Evolutionary conservation across 2,329 filamentous ascomycete species (phyloP).

Genomic region (Ustilaginoidea virens): DNA sequence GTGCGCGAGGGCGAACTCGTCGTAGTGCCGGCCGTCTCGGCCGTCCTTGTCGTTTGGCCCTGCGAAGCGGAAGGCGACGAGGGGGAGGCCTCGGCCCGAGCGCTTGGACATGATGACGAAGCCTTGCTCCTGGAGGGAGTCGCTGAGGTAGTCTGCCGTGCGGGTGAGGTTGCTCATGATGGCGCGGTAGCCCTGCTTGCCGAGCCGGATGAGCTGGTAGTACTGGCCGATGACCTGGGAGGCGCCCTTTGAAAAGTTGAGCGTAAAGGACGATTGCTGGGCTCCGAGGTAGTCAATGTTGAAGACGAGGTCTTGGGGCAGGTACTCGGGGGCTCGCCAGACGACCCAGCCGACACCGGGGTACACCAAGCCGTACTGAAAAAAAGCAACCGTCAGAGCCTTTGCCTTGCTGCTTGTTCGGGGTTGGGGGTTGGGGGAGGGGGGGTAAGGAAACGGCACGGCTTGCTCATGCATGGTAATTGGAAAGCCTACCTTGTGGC

Average conservation of each 20-base stretch:
- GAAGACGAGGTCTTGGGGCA: slow-evolving; percentile 88
- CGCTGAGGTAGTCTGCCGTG: slow-evolving; percentile 74
- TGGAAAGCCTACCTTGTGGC: slow-evolving; percentile 50
- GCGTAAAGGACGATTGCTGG: slow-evolving; percentile 86
- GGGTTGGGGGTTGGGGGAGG: background rate
- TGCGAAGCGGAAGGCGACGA: slow-evolving; percentile 74
- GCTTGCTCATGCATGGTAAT: too few relatives aligned
- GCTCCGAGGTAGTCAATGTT: slow-evolving; percentile 98
- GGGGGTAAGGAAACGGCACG: slow-evolving; percentile 34
- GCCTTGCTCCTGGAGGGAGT: slow-evolving; percentile 55
- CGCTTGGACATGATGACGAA: slow-evolving; percentile 82
- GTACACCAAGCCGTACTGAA: slow-evolving; percentile 54
- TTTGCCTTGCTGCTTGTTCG: too few relatives aligned
- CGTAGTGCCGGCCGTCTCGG: slow-evolving; percentile 42
- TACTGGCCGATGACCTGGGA: slow-evolving; percentile 94
- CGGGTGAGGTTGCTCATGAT: slow-evolving; percentile 93
- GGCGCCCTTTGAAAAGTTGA: slow-evolving; percentile 94
- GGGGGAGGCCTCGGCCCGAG: slow-evolving; percentile 62
- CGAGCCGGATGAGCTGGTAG: slow-evolving; percentile 90
- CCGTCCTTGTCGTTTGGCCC: slow-evolving; percentile 30
- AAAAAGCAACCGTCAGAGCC: too few relatives aligned
- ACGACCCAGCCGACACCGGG: slow-evolving; percentile 90
- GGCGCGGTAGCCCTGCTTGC: slow-evolving; percentile 77
- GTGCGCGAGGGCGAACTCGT: slow-evolving; percentile 70
- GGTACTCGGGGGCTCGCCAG: slow-evolving; percentile 69